Evolutionary conservation across 179 eudicot genomes (phyloP).

Genomic region (Beta lomatogona): DNA sequence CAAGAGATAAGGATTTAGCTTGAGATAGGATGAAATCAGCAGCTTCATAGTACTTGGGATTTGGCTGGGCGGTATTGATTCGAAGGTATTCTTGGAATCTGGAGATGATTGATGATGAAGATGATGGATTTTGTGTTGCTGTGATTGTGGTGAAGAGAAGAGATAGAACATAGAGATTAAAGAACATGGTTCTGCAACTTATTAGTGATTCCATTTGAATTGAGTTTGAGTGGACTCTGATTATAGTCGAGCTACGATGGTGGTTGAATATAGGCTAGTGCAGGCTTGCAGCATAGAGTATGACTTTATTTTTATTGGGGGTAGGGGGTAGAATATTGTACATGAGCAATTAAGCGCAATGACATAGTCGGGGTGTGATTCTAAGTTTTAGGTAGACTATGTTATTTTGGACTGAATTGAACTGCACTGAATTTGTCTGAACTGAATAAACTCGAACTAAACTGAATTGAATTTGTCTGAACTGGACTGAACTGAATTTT

Average conservation of each 20-base stretch:
- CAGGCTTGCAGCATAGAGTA: too few species aligned
- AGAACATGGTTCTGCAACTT: not conserved
- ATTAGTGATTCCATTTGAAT: slow-evolving; percentile 18
- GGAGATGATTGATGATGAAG: slow-evolving; percentile 37
- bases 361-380: too few species aligned
- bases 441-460: too few species aligned
- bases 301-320: too few species aligned
- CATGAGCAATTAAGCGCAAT: too few species aligned
- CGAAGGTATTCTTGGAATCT: slow-evolving; percentile 62
- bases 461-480: too few species aligned
- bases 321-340: too few species aligned
- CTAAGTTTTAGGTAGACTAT: too few species aligned
- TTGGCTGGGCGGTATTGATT: slow-evolving; percentile 86
- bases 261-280: not conserved
- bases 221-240: not conserved
- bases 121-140: slow-evolving; percentile 6
- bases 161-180: not conserved
- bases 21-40: slow-evolving; percentile 55
- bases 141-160: not conserved
- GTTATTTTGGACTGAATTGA: too few species aligned
- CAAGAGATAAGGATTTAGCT: slow-evolving; percentile 55
- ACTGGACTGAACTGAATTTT: too few species aligned
- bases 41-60: slow-evolving; percentile 60
- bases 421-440: too few species aligned
- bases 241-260: not conserved